phyloP scores from a whole-genome alignment of 331 rosid species.

The Spiraea crenata region DNA sequence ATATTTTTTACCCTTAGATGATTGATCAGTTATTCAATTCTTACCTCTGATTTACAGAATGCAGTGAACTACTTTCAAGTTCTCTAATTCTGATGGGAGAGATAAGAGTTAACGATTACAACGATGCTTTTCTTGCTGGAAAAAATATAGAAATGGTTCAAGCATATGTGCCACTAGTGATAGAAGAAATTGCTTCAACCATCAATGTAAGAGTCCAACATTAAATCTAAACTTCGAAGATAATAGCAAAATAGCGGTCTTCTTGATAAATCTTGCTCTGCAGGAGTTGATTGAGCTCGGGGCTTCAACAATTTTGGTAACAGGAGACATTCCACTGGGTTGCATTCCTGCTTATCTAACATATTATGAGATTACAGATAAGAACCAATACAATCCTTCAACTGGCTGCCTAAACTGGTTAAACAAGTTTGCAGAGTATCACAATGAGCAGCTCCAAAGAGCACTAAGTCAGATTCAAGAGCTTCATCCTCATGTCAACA shows the following conservation, averaged over 20 bases:
- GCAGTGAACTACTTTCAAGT: too few relatives aligned
- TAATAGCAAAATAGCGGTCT: not conserved
- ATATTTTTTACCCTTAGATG: too few relatives aligned
- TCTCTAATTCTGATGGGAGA: too few relatives aligned
- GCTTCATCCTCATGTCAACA: conserved; percentile 37
- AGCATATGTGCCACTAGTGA: not conserved
- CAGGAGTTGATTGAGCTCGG: conserved; percentile 51
- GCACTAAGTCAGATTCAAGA: conserved; percentile 34
- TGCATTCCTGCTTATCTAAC: conserved; percentile 40
- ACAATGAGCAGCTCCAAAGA: conserved; percentile 40
- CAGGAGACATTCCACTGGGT: conserved; percentile 51
- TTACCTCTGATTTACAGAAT: not conserved
- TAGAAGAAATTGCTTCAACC: not conserved
- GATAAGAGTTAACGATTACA: conserved; percentile 24
- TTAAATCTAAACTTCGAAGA: not conserved
- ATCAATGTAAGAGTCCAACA: not conserved
- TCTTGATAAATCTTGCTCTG: not conserved
- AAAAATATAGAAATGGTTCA: not conserved
- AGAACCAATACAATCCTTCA: conserved; percentile 29
- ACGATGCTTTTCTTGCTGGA: conserved; percentile 25
- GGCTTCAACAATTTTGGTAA: conserved; percentile 42
- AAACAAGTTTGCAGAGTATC: conserved; percentile 34
- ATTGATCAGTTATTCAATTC: too few relatives aligned
- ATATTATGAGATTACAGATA: conserved; percentile 10
- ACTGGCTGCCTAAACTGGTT: conserved; percentile 18